Evolutionary conservation across 2,329 filamentous ascomycete genomes (phyloP).

Genomic region (Cytospora leucostoma): DNA sequence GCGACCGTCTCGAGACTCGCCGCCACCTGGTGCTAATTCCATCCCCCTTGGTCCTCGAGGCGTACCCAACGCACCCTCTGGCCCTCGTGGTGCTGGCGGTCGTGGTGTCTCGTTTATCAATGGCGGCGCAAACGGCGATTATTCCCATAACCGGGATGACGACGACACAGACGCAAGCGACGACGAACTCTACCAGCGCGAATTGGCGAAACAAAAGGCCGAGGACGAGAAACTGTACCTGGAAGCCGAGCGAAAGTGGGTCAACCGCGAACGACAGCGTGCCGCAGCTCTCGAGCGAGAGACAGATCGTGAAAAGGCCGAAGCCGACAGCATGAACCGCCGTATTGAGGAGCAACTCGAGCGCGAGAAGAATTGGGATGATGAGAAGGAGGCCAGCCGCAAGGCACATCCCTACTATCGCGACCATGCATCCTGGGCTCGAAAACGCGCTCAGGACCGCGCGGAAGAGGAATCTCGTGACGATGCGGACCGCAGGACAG

Average conservation of each 20-base stretch:
- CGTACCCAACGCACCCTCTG: slow-evolving; percentile 73
- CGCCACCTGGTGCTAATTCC: slow-evolving; percentile 69
- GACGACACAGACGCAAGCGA: slow-evolving; percentile 89
- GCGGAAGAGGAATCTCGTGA: slow-evolving; percentile 75
- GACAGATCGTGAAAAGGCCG: slow-evolving; percentile 74
- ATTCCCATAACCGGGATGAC: slow-evolving; percentile 67
- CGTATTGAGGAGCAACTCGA: slow-evolving; percentile 71
- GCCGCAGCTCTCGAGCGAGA: slow-evolving; percentile 86
- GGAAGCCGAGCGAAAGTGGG: slow-evolving; percentile 87
- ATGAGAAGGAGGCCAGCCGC: slow-evolving; percentile 75
- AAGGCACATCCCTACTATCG: slow-evolving; percentile 82
- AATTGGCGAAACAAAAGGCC: slow-evolving; percentile 67
- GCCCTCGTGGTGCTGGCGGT: slow-evolving; percentile 61
- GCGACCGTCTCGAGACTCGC: slow-evolving; percentile 69
- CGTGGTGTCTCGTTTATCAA: slow-evolving; percentile 73
- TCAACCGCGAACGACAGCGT: slow-evolving; percentile 82
- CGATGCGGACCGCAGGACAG: slow-evolving; percentile 76
- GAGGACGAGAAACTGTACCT: slow-evolving; percentile 80
- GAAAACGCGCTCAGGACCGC: slow-evolving; percentile 74
- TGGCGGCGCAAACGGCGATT: slow-evolving; percentile 62
- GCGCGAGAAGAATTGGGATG: slow-evolving; percentile 73
- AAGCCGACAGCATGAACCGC: slow-evolving; percentile 65
- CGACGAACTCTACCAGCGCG: slow-evolving; percentile 75
- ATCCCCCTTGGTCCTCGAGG: slow-evolving; percentile 75
- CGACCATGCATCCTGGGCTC: slow-evolving; percentile 81